A percentile compares a stretch with the other conserved stretches of the same genome.
Conservation (phyloP, 140 eudicot genomes). For the Flaveria floridana region DNA sequence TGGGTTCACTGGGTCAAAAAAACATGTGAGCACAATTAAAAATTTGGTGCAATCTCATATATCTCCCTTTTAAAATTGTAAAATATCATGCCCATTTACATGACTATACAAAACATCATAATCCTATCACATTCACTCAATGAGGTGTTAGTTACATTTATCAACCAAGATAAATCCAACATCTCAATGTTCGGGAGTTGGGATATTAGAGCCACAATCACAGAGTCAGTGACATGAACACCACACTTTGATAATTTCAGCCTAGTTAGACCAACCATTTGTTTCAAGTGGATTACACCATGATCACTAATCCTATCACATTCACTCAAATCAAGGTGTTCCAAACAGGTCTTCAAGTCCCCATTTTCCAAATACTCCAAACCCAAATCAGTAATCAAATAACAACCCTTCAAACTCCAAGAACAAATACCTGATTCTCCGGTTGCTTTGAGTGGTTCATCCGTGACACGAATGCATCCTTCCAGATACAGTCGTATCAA, state of each 20-base stretch:
- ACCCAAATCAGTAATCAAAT: constrained; percentile 28
- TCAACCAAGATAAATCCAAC: constrained; percentile 31
- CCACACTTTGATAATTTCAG: constrained; percentile 27
- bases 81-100: too few relatives aligned
- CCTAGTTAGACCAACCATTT: constrained; percentile 10
- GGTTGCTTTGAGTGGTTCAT: constrained; percentile 28
- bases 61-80: too few relatives aligned
- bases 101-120: too few relatives aligned
- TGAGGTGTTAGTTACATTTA: constrained; percentile 12
- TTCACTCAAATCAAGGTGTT: constrained; percentile 11
- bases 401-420: constrained; percentile 18
- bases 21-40: too few relatives aligned
- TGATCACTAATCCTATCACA: constrained; percentile 27
- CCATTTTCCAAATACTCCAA: constrained; percentile 24
- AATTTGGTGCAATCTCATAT: too few relatives aligned
- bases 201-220: background rate
- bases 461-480: constrained; percentile 27
- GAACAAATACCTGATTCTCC: constrained; percentile 10
- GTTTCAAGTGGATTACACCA: constrained; percentile 20
- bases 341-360: constrained; percentile 4
- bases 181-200: constrained; percentile 2
- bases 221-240: constrained; percentile 17
- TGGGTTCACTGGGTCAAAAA: too few relatives aligned
- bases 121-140: too few relatives aligned
- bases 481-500: constrained; percentile 4